Conservation (phyloP, 73 alveolate genomes). For the Paramecium tetraurelia region DNA sequence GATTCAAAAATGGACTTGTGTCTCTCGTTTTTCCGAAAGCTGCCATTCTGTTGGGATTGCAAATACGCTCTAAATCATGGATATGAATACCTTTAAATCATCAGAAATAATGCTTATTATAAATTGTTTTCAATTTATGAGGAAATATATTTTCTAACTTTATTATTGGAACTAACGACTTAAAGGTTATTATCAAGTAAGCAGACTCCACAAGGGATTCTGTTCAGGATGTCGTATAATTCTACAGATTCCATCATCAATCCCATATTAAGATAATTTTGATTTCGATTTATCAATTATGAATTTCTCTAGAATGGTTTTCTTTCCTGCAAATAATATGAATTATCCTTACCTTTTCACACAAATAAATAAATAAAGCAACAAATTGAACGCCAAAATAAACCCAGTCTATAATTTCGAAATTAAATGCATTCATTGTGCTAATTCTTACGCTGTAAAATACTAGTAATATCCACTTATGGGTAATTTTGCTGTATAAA, state of each 20-base stretch:
- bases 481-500: neutral
- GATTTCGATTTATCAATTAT: neutral
- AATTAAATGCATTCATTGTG: neutral
- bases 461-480: neutral
- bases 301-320: neutral
- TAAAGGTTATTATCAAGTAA: neutral
- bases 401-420: neutral
- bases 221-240: neutral
- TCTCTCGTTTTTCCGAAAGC: neutral
- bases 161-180: neutral
- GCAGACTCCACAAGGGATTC: neutral
- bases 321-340: neutral
- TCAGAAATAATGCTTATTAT: neutral
- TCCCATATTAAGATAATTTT: neutral
- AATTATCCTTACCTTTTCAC: neutral
- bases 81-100: neutral
- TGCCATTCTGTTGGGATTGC: neutral
- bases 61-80: neutral
- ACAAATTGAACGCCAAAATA: neutral
- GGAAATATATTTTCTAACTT: neutral
- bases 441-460: neutral
- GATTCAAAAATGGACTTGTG: conserved; percentile 23
- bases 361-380: neutral
- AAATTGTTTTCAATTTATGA: neutral
- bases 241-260: neutral